Percentiles rank a stretch among this genome's conserved stretches.
These are phyloP conservation scores for Fomitopsis betulina DNA, from an alignment of 1,284 basidiomycete genomes.

Conservation along the genomic window DNA sequence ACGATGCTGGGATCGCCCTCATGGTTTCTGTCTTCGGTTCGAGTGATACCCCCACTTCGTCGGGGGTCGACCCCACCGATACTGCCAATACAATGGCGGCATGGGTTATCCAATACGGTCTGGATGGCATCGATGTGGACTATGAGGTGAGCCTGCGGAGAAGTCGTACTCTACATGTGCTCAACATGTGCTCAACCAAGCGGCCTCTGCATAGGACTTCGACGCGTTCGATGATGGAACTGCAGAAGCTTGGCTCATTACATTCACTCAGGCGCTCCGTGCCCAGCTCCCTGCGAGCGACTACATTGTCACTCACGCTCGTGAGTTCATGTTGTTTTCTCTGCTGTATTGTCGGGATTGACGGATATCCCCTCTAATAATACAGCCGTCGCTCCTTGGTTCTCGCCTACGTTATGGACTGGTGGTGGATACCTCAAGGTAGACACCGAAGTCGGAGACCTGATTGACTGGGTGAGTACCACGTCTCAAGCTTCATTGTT, in stretches of 20 bases:
- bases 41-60: slow-evolving; percentile 45
- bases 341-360: neutral
- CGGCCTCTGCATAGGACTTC: slow-evolving; percentile 36
- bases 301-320: slow-evolving; percentile 35
- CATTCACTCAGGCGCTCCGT: slow-evolving; percentile 38
- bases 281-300: slow-evolving; percentile 28
- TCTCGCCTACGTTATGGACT: slow-evolving; percentile 43
- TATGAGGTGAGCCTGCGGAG: slow-evolving; percentile 36
- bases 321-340: slow-evolving; percentile 19
- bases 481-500: neutral
- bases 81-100: slow-evolving; percentile 43
- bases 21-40: slow-evolving; percentile 47
- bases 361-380: neutral
- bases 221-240: slow-evolving; percentile 37
- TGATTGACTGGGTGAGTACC: slow-evolving; percentile 34
- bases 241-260: slow-evolving; percentile 39
- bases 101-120: slow-evolving; percentile 42
- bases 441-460: slow-evolving; percentile 49
- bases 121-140: slow-evolving; percentile 57
- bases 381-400: slow-evolving; percentile 52
- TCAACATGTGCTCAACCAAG: neutral
- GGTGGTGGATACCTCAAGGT: slow-evolving; percentile 61
- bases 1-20: slow-evolving; percentile 31
- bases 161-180: neutral
- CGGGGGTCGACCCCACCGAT: slow-evolving; percentile 32